Conservation (phyloP, 352 stramenopile genomes). For the Pythium dissotocum region DNA sequence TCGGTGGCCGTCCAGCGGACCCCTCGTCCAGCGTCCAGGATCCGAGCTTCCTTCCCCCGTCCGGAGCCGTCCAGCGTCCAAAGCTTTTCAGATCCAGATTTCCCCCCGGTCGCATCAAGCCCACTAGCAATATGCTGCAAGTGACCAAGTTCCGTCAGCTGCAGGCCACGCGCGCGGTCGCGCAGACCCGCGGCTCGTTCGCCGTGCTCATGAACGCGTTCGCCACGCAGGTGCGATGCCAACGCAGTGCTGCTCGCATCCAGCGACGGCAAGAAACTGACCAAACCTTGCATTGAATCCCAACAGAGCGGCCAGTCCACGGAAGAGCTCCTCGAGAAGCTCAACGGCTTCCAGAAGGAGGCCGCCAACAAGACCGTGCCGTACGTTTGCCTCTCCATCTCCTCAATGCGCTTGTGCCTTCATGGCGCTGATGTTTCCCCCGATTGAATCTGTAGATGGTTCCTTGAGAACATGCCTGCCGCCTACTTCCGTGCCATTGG, state of each 20-base stretch:
- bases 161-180: conserved; percentile 38
- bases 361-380: conserved; percentile 70
- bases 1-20: conserved; percentile 16
- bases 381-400: conserved; percentile 23
- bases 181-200: conserved; percentile 33
- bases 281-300: not conserved
- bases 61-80: not conserved
- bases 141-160: conserved; percentile 58
- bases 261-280: not conserved
- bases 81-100: conserved; percentile 32
- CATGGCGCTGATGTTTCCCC: not conserved
- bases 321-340: conserved; percentile 51
- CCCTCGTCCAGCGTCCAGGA: conserved; percentile 8
- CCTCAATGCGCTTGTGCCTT: not conserved
- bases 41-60: conserved; percentile 30
- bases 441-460: conserved; percentile 48
- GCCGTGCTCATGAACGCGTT: conserved; percentile 46
- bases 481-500: conserved; percentile 89
- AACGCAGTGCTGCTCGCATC: not conserved
- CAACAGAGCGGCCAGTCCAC: conserved; percentile 35
- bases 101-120: conserved; percentile 23
- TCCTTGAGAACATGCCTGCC: conserved; percentile 88
- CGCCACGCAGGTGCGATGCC: conserved; percentile 35
- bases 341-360: conserved; percentile 74
- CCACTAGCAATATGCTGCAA: conserved; percentile 52